These are phyloP conservation scores for Gleditsia sinensis DNA, from an alignment of 306 rosid genomes.

Conservation along the genomic window DNA sequence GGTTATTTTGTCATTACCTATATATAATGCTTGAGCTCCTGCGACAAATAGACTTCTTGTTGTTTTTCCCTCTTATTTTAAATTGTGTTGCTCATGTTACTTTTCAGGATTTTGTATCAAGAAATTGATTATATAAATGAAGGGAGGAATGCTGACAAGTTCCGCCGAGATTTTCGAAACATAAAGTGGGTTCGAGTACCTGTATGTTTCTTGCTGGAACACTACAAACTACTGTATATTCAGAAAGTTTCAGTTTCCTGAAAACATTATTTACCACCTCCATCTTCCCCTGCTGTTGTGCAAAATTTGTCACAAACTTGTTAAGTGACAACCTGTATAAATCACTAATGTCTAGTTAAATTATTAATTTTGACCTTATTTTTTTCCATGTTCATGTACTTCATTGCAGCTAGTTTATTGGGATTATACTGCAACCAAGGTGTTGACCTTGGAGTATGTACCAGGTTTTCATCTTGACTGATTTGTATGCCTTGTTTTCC, in stretches of 20 bases:
- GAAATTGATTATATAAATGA: slow-evolving; percentile 92
- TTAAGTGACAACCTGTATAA: slow-evolving; percentile 14
- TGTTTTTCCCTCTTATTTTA: slow-evolving; percentile 2
- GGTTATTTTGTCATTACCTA: not conserved
- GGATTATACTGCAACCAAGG: slow-evolving; percentile 91
- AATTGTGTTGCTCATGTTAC: slow-evolving; percentile 20
- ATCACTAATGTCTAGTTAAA: not conserved
- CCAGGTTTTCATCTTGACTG: slow-evolving; percentile 78
- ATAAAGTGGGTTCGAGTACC: slow-evolving; percentile 94
- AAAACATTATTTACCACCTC: not conserved
- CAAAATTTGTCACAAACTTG: slow-evolving; percentile 2
- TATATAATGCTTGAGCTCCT: not conserved
- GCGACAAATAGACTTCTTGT: not conserved
- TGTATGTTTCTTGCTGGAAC: slow-evolving; percentile 63
- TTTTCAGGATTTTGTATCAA: slow-evolving; percentile 82
- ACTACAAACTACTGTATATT: slow-evolving; percentile 20
- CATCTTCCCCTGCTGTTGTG: no score
- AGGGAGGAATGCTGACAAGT: slow-evolving; percentile 88
- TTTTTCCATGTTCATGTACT: slow-evolving; percentile 16
- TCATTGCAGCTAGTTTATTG: slow-evolving; percentile 72
- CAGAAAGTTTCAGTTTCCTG: slow-evolving; percentile 23
- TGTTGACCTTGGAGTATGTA: slow-evolving; percentile 87
- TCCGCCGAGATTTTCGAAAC: slow-evolving; percentile 87
- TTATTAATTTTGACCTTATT: slow-evolving; percentile 8
- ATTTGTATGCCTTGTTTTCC: not conserved